Evolutionary conservation across 768 basidiomycete species (phyloP).

Genomic region (Amanita fuliginea): DNA sequence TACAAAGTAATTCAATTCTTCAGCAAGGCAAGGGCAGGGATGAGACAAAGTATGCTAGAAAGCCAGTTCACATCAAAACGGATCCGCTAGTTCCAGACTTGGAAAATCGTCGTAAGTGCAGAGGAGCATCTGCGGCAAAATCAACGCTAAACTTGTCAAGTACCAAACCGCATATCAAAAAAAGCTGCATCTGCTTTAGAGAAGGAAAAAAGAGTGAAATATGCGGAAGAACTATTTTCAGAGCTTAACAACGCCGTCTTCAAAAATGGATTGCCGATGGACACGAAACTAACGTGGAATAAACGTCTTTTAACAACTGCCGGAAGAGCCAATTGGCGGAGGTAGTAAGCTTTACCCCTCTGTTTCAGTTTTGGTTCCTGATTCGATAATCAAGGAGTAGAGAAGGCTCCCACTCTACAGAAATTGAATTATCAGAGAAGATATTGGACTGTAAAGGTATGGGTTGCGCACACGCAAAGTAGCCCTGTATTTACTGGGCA

Average conservation of each 20-base stretch:
- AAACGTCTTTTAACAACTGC: constrained; percentile 57
- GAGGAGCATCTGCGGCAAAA: neutral
- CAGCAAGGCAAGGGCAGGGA: constrained; percentile 17
- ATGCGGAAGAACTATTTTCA: constrained; percentile 48
- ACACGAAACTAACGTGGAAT: constrained; percentile 56
- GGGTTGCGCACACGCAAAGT: constrained; percentile 5
- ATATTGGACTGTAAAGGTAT: constrained; percentile 69
- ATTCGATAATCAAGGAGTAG: constrained; percentile 27
- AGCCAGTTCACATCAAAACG: constrained; percentile 21
- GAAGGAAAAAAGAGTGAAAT: constrained; percentile 31
- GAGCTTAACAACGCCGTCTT: constrained; percentile 54
- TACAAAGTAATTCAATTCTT: neutral
- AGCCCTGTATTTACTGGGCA: neutral
- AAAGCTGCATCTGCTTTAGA: constrained; percentile 33
- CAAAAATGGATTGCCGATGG: constrained; percentile 35
- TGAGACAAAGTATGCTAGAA: constrained; percentile 38
- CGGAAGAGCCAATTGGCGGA: constrained; percentile 55
- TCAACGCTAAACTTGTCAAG: neutral
- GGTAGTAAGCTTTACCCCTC: constrained; percentile 23
- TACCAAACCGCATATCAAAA: constrained; percentile 20
- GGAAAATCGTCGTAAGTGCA: neutral
- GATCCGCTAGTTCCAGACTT: neutral
- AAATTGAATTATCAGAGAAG: constrained; percentile 76
- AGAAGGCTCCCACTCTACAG: constrained; percentile 45
- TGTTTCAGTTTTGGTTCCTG: constrained; percentile 1